These are phyloP conservation scores for Scutellospora calospora DNA, from an alignment of 371 early-diverging fungal species.

Conservation along the genomic window DNA sequence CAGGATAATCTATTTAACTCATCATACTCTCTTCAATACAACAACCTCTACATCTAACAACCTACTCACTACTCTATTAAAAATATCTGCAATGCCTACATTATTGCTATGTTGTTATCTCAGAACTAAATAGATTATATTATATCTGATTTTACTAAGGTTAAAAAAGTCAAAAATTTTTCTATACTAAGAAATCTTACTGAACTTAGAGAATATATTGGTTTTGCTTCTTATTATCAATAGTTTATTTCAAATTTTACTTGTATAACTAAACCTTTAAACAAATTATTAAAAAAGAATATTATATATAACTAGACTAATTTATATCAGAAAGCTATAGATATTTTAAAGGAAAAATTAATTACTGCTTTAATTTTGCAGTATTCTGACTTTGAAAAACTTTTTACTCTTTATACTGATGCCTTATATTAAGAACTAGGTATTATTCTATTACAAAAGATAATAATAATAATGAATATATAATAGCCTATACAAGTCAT, in stretches of 20 bases:
- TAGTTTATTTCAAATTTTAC: constrained; percentile 45
- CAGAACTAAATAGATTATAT: too few relatives aligned
- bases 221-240: constrained; percentile 50
- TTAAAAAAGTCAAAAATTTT: constrained; percentile 40
- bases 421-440: background rate
- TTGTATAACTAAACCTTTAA: background rate
- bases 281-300: background rate
- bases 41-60: too few relatives aligned
- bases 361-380: background rate
- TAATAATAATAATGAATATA: constrained; percentile 16
- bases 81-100: too few relatives aligned
- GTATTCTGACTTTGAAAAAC: background rate
- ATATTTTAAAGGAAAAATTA: constrained; percentile 24
- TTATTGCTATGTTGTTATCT: too few relatives aligned
- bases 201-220: constrained; percentile 50
- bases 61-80: too few relatives aligned
- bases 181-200: constrained; percentile 37
- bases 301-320: constrained; percentile 45
- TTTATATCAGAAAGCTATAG: constrained; percentile 45
- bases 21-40: too few relatives aligned
- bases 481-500: background rate
- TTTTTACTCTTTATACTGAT: background rate
- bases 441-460: background rate
- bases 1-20: too few relatives aligned
- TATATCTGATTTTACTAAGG: constrained; percentile 42